phyloP scores from a whole-genome alignment of 805 yeast genomes.

The Zygoascus ofunaensis region DNA sequence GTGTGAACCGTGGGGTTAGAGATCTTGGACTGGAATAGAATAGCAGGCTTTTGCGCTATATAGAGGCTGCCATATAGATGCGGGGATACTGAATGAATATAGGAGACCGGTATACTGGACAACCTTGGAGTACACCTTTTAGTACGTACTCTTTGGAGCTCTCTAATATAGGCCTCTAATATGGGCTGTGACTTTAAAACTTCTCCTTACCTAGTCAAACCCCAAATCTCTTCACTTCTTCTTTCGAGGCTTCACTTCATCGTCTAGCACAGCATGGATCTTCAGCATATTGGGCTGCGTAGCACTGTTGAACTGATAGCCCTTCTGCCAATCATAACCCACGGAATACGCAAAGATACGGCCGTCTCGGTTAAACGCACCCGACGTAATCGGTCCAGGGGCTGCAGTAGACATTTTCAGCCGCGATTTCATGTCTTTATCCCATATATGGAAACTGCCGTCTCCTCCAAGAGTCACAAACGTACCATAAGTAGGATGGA shows the following conservation, averaged over 20 bases:
- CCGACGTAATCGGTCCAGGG: slow-evolving; percentile 56
- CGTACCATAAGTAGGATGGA: slow-evolving; percentile 87
- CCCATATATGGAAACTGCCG: slow-evolving; percentile 94
- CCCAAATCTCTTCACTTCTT: slow-evolving; percentile 13
- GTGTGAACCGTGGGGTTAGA: too few relatives aligned
- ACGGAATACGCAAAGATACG: slow-evolving; percentile 81
- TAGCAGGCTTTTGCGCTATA: too few relatives aligned
- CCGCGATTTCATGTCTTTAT: slow-evolving; percentile 82
- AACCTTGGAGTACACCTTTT: too few relatives aligned
- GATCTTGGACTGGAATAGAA: too few relatives aligned
- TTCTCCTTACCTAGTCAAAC: too few relatives aligned
- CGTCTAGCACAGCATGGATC: slow-evolving; percentile 77
- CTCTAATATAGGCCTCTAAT: too few relatives aligned
- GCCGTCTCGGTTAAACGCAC: slow-evolving; percentile 78
- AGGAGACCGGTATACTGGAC: too few relatives aligned
- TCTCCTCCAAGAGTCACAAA: slow-evolving; percentile 92
- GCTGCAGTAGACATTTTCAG: slow-evolving; percentile 62
- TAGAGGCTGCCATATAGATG: too few relatives aligned
- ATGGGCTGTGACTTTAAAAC: too few relatives aligned
- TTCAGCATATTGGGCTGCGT: slow-evolving; percentile 69
- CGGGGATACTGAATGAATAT: too few relatives aligned
- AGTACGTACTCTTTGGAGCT: too few relatives aligned
- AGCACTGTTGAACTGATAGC: slow-evolving; percentile 62
- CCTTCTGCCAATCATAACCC: slow-evolving; percentile 91
- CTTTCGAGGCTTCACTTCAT: slow-evolving; percentile 52